Conservation (phyloP, 1,284 basidiomycete genomes). For the Grifola frondosa region DNA sequence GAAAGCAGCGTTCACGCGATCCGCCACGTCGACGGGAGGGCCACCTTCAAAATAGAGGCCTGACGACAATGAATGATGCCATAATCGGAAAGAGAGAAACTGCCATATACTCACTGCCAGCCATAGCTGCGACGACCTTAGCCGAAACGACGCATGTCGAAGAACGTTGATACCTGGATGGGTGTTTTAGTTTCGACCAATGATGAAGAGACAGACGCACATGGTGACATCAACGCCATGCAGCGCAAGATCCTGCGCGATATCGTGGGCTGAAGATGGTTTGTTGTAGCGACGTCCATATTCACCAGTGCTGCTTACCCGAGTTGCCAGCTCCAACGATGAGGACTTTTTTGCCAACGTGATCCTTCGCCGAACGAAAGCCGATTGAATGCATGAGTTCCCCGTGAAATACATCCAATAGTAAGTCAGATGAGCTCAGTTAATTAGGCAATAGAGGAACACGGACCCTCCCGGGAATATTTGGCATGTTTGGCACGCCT, state of each 20-base stretch:
- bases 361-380: conserved; percentile 36
- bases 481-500: conserved; percentile 33
- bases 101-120: conserved; percentile 37
- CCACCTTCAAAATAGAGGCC: conserved; percentile 54
- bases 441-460: too few relatives aligned
- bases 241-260: conserved; percentile 39
- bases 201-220: too few relatives aligned
- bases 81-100: neutral
- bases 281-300: too few relatives aligned
- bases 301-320: conserved; percentile 35
- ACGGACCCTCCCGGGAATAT: conserved; percentile 27
- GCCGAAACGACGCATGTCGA: conserved; percentile 62
- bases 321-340: conserved; percentile 44
- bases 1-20: conserved; percentile 50
- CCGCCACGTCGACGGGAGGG: conserved; percentile 48
- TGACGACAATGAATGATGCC: conserved; percentile 8
- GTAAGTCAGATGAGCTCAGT: too few relatives aligned
- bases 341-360: conserved; percentile 42
- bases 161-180: conserved; percentile 54
- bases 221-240: conserved; percentile 56
- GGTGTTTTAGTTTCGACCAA: too few relatives aligned
- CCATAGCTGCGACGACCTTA: conserved; percentile 40
- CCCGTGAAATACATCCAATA: conserved; percentile 5
- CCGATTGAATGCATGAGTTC: conserved; percentile 38
- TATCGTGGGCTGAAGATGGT: conserved; percentile 39